These are phyloP conservation scores for Ricinus communis DNA, from an alignment of 345 rosid species.

Conservation along the genomic window DNA sequence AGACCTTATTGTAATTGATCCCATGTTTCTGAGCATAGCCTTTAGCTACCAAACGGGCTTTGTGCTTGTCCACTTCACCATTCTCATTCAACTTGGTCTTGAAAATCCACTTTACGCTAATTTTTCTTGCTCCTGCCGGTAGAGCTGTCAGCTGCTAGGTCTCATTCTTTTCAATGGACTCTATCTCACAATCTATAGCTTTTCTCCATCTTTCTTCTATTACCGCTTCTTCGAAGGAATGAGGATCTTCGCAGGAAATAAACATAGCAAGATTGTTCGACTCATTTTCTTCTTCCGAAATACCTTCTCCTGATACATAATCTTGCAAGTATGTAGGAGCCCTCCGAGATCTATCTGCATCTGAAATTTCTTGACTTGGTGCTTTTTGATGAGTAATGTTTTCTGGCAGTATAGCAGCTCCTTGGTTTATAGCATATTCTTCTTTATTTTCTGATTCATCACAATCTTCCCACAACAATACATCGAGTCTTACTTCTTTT, in stretches of 20 bases:
- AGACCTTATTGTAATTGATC: no score
- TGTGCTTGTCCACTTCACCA: no score
- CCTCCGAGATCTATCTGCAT: background rate
- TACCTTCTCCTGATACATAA: background rate
- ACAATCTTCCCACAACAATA: background rate
- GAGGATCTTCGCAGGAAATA: background rate
- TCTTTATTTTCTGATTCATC: background rate
- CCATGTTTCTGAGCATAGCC: no score
- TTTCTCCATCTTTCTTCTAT: constrained; percentile 4
- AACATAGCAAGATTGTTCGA: background rate
- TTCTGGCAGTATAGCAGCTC: background rate
- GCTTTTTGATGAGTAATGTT: background rate
- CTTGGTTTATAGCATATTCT: background rate
- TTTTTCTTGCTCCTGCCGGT: no score
- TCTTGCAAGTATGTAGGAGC: background rate
- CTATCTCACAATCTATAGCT: constrained; percentile 1
- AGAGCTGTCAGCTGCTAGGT: background rate
- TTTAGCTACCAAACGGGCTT: no score
- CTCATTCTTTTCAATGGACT: constrained; percentile 1
- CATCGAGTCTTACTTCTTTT: no score
- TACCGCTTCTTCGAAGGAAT: background rate
- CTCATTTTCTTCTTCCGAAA: background rate
- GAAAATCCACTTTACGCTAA: no score
- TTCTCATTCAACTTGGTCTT: no score
- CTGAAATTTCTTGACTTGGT: background rate